A percentile compares a stretch with the other conserved stretches of the same genome.
phyloP scores from a whole-genome alignment of 495 filamentous ascomycete species.

The Penicillium coffeae region DNA sequence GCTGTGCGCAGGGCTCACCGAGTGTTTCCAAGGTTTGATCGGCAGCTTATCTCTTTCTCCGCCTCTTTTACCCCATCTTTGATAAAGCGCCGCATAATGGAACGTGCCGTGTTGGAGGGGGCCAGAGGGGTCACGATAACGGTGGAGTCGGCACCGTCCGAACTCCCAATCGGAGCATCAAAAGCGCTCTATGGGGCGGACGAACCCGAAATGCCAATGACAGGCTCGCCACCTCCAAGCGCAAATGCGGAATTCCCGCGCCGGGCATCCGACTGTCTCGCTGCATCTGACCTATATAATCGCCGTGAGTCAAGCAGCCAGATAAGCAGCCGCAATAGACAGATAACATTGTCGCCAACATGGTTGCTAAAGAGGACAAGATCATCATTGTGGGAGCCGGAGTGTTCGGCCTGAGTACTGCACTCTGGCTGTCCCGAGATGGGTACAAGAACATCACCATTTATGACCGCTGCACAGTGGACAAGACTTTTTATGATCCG shows the following conservation, averaged over 20 bases:
- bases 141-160: not conserved
- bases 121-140: not conserved
- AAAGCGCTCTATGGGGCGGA: not conserved
- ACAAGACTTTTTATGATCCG: slow-evolving; percentile 9
- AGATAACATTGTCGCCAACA: not conserved
- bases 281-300: not conserved
- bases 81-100: not conserved
- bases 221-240: not conserved
- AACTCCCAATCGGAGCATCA: not conserved
- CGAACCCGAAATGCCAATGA: not conserved
- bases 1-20: too few species aligned
- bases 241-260: not conserved
- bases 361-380: slow-evolving; percentile 3
- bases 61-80: not conserved
- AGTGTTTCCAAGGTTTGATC: too few species aligned
- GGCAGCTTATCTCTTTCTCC: not conserved
- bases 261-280: not conserved
- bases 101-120: not conserved
- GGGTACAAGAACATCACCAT: slow-evolving; percentile 15
- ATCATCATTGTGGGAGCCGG: slow-evolving; percentile 16
- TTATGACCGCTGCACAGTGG: slow-evolving; percentile 9
- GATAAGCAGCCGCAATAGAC: not conserved
- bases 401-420: slow-evolving; percentile 15
- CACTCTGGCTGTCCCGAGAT: slow-evolving; percentile 10
- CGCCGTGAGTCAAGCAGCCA: not conserved